Evolutionary conservation across 768 basidiomycete genomes (phyloP).

Genomic region (Collybia nuda): DNA sequence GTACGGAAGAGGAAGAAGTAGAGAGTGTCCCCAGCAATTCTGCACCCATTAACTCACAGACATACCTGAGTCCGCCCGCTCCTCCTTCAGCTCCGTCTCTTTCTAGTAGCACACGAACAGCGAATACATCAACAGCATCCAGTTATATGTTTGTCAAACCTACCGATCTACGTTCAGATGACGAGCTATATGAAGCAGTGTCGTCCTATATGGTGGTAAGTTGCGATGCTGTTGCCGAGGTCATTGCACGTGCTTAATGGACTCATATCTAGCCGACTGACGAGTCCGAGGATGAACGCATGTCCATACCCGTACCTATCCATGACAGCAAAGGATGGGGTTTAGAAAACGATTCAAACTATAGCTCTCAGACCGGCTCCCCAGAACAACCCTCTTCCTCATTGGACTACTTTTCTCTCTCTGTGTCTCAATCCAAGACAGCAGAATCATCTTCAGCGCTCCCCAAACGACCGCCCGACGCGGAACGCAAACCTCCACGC

Average conservation of each 20-base stretch:
- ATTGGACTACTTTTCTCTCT: conserved; percentile 24
- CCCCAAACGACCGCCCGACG: conserved; percentile 19
- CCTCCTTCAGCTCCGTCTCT: conserved; percentile 25
- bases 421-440: conserved; percentile 4
- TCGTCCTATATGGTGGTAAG: conserved; percentile 25
- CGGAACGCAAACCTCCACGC: conserved; percentile 9
- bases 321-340: conserved; percentile 14
- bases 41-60: conserved; percentile 6
- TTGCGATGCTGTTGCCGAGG: conserved; percentile 12
- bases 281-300: conserved; percentile 28
- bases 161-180: conserved; percentile 39
- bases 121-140: conserved; percentile 32
- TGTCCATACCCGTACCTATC: conserved; percentile 13
- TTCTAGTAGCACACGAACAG: conserved; percentile 30
- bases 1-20: conserved; percentile 30
- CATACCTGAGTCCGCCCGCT: conserved; percentile 15
- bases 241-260: conserved; percentile 13
- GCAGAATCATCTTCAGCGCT: conserved; percentile 9
- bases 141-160: conserved; percentile 46
- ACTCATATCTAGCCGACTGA: conserved; percentile 20
- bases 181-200: conserved; percentile 24
- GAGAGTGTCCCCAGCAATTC: conserved; percentile 8
- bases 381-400: conserved; percentile 18
- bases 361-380: conserved; percentile 23
- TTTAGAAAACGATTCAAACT: conserved; percentile 16